Evolutionary conservation across 352 stramenopile species (phyloP), one percentile per base, ranked within the genome.

Genomic region (Phytophthora sp.): DNA sequence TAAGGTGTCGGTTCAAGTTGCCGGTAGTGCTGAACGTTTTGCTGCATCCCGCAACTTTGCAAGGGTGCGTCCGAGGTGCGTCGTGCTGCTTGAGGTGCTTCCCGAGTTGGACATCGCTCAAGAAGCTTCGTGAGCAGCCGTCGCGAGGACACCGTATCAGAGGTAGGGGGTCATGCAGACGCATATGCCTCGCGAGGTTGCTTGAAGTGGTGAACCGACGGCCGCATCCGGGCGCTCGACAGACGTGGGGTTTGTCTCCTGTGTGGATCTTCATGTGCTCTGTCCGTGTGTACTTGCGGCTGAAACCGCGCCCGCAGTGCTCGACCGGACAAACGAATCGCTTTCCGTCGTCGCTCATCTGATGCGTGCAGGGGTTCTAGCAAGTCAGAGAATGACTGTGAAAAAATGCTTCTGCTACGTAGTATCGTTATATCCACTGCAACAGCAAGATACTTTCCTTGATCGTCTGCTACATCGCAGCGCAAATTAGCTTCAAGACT

Each of bases 201-300:
- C 80, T 80, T 1, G 80, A 86, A 5, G 80, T 89, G 44, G 60
- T 80, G 59, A 89, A 89, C 33, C 79, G 59, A 62, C 79, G 82
- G 30, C 70, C 61, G 24, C 80, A 89, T 1, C 49, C 55, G 1
- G 45, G 23, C 1, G 65, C 66, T n/a, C 71, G 69, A 53, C 80
- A 89, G 2, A 72, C 49, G 35, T 84, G 74, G 0, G 80, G 78
- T 26, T 78, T 87, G 47, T 85, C 80, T 26, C 77, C 80, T 20
- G 73, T 82, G 63, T 89, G 80, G 0, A 76, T 88, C 69, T 88
- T 88, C 42, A 80, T 74, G 60, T 89, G 80, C 63, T 88, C 78
- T 0, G 59, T 74, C 41, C 86, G 77, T 13, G 80, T 86, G 63
- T 85, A 86, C 50, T 83, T 81, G 58, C 80, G 76, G 38, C 74